A percentile compares a stretch with the other conserved stretches of the same genome.
These are phyloP conservation scores for Mycosphaerella arachidis DNA, from an alignment of 2,329 filamentous ascomycete species.

Conservation along the genomic window DNA sequence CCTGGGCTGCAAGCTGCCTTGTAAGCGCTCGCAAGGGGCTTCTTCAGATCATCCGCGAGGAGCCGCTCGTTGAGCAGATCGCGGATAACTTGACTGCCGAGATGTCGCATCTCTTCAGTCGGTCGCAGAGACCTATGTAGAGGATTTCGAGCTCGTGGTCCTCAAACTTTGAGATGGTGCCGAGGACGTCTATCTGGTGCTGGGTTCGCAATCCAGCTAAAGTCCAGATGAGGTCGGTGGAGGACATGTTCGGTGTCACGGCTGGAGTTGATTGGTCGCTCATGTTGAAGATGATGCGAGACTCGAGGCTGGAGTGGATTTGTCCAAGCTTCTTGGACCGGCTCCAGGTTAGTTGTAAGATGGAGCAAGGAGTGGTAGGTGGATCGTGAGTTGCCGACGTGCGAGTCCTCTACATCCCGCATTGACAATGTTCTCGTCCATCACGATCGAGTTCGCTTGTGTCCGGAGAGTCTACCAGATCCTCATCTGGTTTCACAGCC, in stretches of 20 bases:
- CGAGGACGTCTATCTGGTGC: not conserved
- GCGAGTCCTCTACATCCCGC: no score
- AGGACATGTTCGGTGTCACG: not conserved
- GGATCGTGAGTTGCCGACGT: no score
- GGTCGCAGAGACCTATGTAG: not conserved
- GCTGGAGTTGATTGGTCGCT: not conserved
- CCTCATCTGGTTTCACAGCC: no score
- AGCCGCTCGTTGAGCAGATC: not conserved
- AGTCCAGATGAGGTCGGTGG: not conserved
- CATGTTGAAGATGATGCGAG: not conserved
- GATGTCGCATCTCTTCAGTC: not conserved
- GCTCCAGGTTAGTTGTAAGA: no score
- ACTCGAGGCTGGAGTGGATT: no score
- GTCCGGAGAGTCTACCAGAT: no score
- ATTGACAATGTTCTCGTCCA: no score
- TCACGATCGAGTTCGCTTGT: no score
- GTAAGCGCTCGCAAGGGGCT: not conserved
- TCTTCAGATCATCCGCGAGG: not conserved
- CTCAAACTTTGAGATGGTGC: not conserved
- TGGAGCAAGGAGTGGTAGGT: no score
- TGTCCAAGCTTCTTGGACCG: no score
- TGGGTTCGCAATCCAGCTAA: not conserved
- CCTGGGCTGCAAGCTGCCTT: not conserved
- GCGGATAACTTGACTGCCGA: not conserved
- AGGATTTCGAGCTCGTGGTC: not conserved